Conservation (phyloP, 2,329 filamentous ascomycete species). For the Volutella citrinella region DNA sequence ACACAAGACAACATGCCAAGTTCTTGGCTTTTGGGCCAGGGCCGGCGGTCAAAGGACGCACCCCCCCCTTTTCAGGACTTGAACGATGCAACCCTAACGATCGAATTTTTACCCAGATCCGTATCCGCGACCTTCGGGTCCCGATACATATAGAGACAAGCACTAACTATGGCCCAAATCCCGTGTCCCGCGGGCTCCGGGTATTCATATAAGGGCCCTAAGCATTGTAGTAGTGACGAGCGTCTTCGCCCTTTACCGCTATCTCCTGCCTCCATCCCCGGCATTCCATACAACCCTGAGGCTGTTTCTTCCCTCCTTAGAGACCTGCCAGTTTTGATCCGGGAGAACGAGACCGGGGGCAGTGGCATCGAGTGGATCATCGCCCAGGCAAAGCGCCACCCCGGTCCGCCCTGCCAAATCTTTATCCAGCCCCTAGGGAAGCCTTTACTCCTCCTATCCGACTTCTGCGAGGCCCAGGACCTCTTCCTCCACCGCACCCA, state of each 20-base stretch:
- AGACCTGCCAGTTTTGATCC: constrained; percentile 31
- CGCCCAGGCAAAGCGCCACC: constrained; percentile 27
- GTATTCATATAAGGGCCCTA: too few species aligned
- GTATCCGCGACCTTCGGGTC: too few species aligned
- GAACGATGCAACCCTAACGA: too few species aligned
- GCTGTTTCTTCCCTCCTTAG: constrained; percentile 36
- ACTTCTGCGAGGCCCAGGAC: constrained; percentile 40
- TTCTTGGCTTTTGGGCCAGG: too few species aligned
- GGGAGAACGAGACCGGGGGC: constrained; percentile 2
- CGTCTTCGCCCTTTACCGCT: constrained; percentile 12
- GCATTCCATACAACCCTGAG: constrained; percentile 42
- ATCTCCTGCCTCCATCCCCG: constrained; percentile 41
- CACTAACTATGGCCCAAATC: too few species aligned
- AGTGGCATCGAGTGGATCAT: constrained; percentile 23
- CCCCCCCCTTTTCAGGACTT: too few species aligned
- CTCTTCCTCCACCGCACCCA: constrained; percentile 41
- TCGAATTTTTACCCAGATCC: too few species aligned
- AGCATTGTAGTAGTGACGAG: too few species aligned
- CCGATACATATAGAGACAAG: too few species aligned
- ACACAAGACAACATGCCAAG: too few species aligned
- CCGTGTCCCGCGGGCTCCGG: too few species aligned
- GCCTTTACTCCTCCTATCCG: constrained; percentile 43
- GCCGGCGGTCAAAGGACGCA: too few species aligned
- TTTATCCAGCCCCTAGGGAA: constrained; percentile 42
- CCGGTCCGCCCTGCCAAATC: constrained; percentile 43